Conservation (phyloP, 2,329 filamentous ascomycete genomes). For the Nigrospora sphaerica region DNA sequence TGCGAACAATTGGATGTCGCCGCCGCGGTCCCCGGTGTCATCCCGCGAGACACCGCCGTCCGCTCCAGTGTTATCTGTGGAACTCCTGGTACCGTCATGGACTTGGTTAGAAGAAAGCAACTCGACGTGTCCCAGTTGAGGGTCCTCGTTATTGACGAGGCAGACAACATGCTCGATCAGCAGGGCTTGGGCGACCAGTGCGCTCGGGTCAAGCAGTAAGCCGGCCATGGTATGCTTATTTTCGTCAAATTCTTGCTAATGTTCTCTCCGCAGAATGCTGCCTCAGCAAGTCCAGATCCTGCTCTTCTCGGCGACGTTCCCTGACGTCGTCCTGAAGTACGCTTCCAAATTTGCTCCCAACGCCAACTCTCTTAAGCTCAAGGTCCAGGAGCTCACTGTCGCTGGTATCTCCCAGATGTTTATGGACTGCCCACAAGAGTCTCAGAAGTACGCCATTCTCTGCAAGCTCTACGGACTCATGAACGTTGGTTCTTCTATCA, state of each 20-base stretch:
- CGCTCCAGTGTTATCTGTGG: slow-evolving; percentile 79
- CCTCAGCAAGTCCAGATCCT: slow-evolving; percentile 75
- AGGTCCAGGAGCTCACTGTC: slow-evolving; percentile 87
- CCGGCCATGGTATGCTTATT: slow-evolving; percentile 7
- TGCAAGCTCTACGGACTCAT: slow-evolving; percentile 93
- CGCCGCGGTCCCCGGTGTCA: slow-evolving; percentile 74
- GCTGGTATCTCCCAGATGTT: slow-evolving; percentile 98
- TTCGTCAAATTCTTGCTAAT: slow-evolving; percentile 20
- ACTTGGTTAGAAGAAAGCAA: slow-evolving; percentile 71
- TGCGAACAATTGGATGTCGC: slow-evolving; percentile 68
- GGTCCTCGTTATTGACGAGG: slow-evolving; percentile 88
- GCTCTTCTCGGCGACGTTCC: slow-evolving; percentile 92
- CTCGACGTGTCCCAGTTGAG: slow-evolving; percentile 67
- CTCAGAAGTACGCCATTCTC: slow-evolving; percentile 80
- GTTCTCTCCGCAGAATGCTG: slow-evolving; percentile 49
- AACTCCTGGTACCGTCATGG: slow-evolving; percentile 88
- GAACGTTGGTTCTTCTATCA: slow-evolving; percentile 95
- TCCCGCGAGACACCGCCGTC: slow-evolving; percentile 61
- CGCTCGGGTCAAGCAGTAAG: slow-evolving; percentile 76
- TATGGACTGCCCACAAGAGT: slow-evolving; percentile 79
- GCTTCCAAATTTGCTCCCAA: slow-evolving; percentile 78
- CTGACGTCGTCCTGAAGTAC: slow-evolving; percentile 76
- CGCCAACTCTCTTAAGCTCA: slow-evolving; percentile 79
- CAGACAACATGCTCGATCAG: slow-evolving; percentile 97
- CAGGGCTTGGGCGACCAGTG: slow-evolving; percentile 95